Evolutionary conservation across 1,284 basidiomycete genomes (phyloP), one percentile per base, ranked within the genome.

Genomic region (Sporisorium exsertum): DNA sequence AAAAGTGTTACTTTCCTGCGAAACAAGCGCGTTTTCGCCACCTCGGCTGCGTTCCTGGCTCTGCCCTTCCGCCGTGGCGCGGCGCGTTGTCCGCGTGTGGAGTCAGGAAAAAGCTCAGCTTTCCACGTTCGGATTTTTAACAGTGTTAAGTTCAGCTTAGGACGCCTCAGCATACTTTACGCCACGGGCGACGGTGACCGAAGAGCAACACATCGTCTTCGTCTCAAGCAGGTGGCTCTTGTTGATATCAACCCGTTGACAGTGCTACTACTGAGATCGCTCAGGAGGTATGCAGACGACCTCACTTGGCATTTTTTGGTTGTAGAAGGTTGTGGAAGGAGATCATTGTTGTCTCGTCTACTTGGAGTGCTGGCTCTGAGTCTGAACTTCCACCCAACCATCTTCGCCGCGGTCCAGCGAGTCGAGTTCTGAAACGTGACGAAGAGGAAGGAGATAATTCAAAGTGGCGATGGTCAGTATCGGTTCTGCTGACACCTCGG

Each of bases 381-480:
- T 45, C 43, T 74, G 72, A 32, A 65, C 55, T 52, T 74, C 72
- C 37, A 74, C 59, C 72, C 72, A 74, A 13, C 72, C 72, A 27
- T 74, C 58, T 27, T 74, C 61, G 32, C 72, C 66, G 6, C 63
- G 58, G 45, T 74, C 72, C 42, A 74, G 32, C 2, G 72, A 63
- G 27, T 74, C 66, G 4, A 74, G 56, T 26, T 65, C 72, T 74
- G 7, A 50, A 49, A 26, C 24, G 47, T 2, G 16, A 53, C 1
- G 12, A 35, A 42, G 2, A 43, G 32, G 32, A 33, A 20, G 32
- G 12, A 12, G 26, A 15, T 9, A 18, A 40, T 3, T 16, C 18
- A 32, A 5, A n/a, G 49, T 12, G 6, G 7, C 15, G 7, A 50
- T 9, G 12, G 49, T 50, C n/a, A 50, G 49, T 5, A 20, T 20